These are phyloP conservation scores for Aegle marmelos DNA, from an alignment of 345 rosid genomes.

Conservation along the genomic window DNA sequence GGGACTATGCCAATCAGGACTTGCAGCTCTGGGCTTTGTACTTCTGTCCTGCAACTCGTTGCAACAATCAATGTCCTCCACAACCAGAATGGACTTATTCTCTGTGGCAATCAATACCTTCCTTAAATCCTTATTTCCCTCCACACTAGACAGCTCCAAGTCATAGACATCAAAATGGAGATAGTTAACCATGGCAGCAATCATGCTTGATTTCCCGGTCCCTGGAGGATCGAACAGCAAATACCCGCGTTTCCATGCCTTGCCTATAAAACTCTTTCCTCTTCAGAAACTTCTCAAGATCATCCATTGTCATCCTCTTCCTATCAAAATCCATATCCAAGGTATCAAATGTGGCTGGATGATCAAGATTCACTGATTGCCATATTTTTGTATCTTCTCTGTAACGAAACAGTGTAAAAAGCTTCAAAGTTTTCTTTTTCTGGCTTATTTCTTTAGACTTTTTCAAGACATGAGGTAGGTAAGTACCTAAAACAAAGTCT, in stretches of 20 bases:
- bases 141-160: slow-evolving; percentile 25
- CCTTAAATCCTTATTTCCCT: slow-evolving; percentile 19
- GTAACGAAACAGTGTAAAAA: no score
- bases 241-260: slow-evolving; percentile 19
- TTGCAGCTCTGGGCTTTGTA: not conserved
- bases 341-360: slow-evolving; percentile 30
- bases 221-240: slow-evolving; percentile 27
- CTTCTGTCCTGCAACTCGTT: slow-evolving; percentile 17
- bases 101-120: slow-evolving; percentile 13
- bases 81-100: no score
- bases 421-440: slow-evolving; percentile 24
- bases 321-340: slow-evolving; percentile 21
- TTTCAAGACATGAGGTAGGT: slow-evolving; percentile 16
- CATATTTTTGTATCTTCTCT: no score
- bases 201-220: slow-evolving; percentile 34
- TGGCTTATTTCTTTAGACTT: slow-evolving; percentile 15
- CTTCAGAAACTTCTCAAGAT: slow-evolving; percentile 29
- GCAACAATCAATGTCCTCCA: no score
- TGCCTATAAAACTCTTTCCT: slow-evolving; percentile 30
- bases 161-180: slow-evolving; percentile 16
- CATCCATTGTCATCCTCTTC: slow-evolving; percentile 33
- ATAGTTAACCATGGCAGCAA: slow-evolving; percentile 25
- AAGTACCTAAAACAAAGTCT: slow-evolving; percentile 17
- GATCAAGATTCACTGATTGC: slow-evolving; percentile 31
- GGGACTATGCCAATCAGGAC: not conserved